Conservation (phyloP, 805 yeast species). For the Hanseniaspora mollemarum region DNA sequence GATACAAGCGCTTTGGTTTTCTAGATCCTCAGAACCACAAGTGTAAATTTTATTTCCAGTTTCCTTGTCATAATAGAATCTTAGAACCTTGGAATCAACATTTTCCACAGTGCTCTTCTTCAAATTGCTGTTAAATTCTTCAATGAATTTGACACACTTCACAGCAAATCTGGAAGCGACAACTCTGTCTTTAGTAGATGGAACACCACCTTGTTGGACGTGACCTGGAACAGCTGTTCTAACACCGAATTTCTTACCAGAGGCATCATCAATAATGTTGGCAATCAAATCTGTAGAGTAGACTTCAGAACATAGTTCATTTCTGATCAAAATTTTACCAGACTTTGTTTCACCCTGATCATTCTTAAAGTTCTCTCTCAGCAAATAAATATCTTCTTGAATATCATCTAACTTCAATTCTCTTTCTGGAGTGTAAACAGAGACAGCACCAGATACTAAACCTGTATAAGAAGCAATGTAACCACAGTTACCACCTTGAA, state of each 20-base stretch:
- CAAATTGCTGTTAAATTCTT: conserved; percentile 40
- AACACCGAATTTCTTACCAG: conserved; percentile 57
- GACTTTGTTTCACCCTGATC: conserved; percentile 73
- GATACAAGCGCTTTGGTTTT: conserved; percentile 42
- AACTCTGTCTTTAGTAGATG: conserved; percentile 67
- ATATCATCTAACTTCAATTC: conserved; percentile 57
- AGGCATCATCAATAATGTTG: conserved; percentile 50
- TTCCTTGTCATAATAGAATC: conserved; percentile 37
- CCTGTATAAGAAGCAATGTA: conserved; percentile 61
- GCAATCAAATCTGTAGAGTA: conserved; percentile 60
- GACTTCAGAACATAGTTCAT: conserved; percentile 67
- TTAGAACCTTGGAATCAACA: conserved; percentile 36
- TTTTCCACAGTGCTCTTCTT: conserved; percentile 22
- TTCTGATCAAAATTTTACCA: conserved; percentile 76
- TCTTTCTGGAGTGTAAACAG: conserved; percentile 82
- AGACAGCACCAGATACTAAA: conserved; percentile 64
- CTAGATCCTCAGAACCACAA: conserved; percentile 29
- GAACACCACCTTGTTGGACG: conserved; percentile 73
- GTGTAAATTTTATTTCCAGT: conserved; percentile 40
- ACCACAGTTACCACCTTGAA: conserved; percentile 79
- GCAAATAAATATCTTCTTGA: conserved; percentile 60
- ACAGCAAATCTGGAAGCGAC: conserved; percentile 71
- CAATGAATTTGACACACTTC: conserved; percentile 79
- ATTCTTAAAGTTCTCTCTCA: conserved; percentile 54
- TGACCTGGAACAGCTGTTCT: conserved; percentile 78